Evolutionary conservation across 148 eudicot species (phyloP).

Genomic region (Selenicereus undatus): DNA sequence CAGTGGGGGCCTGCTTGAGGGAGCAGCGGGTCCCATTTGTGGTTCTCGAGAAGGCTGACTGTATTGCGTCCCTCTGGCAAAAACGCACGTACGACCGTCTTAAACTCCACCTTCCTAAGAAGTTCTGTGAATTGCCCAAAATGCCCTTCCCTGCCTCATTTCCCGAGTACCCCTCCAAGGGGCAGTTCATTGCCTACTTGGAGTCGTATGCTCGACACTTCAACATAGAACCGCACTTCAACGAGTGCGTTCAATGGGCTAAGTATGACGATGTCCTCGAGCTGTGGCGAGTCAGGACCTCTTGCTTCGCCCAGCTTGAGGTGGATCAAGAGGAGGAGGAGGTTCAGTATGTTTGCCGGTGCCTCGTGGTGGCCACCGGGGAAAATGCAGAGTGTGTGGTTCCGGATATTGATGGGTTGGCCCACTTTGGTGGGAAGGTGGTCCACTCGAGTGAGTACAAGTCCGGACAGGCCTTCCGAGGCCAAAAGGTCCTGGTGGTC

Average conservation of each 20-base stretch:
- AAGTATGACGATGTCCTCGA: constrained; percentile 56
- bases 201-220: constrained; percentile 62
- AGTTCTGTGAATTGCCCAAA: constrained; percentile 75
- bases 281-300: constrained; percentile 64
- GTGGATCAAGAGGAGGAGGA: not conserved
- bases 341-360: constrained; percentile 80
- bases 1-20: constrained; percentile 72
- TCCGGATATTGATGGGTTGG: constrained; percentile 71
- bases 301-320: constrained; percentile 14
- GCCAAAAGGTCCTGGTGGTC: constrained; percentile 70
- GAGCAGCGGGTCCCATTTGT: constrained; percentile 74
- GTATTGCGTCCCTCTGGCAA: constrained; percentile 91
- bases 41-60: constrained; percentile 63
- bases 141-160: constrained; percentile 65
- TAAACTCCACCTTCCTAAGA: constrained; percentile 79
- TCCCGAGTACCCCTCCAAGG: constrained; percentile 77
- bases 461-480: constrained; percentile 59
- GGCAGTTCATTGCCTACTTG: constrained; percentile 75
- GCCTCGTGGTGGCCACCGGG: constrained; percentile 88
- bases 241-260: constrained; percentile 64
- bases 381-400: constrained; percentile 75
- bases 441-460: constrained; percentile 71
- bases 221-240: constrained; percentile 57
- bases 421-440: constrained; percentile 60
- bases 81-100: constrained; percentile 72